These are phyloP conservation scores for Tremella fuciformis DNA, from an alignment of 768 basidiomycete species.

Conservation along the genomic window DNA sequence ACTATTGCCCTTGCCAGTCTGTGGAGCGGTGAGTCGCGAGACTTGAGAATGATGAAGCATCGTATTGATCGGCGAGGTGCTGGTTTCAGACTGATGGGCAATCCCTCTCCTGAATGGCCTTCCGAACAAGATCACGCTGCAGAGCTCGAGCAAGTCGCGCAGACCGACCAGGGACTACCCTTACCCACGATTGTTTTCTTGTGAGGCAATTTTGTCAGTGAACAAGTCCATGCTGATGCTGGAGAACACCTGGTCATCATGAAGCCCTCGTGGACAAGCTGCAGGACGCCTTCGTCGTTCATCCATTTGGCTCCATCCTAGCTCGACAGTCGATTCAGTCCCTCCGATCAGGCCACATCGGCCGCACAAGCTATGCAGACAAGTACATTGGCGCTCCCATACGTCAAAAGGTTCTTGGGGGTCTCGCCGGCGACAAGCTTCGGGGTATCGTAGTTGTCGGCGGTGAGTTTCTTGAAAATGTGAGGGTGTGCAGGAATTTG, in stretches of 20 bases:
- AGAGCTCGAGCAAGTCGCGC: slow-evolving; percentile 1
- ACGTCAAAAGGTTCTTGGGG: slow-evolving; percentile 61
- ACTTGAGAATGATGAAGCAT: neutral
- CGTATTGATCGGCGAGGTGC: slow-evolving; percentile 24
- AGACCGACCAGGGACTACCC: slow-evolving; percentile 13
- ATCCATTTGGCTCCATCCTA: slow-evolving; percentile 63
- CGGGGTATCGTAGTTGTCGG: slow-evolving; percentile 70
- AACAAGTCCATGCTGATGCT: slow-evolving; percentile 4
- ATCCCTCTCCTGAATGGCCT: slow-evolving; percentile 20
- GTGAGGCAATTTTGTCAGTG: slow-evolving; percentile 29
- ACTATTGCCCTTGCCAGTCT: slow-evolving; percentile 72
- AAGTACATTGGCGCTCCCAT: slow-evolving; percentile 75
- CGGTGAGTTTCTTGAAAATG: slow-evolving; percentile 56
- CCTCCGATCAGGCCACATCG: slow-evolving; percentile 69
- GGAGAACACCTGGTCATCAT: slow-evolving; percentile 60
- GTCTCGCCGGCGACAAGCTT: slow-evolving; percentile 61
- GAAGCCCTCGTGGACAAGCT: slow-evolving; percentile 60
- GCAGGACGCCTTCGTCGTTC: slow-evolving; percentile 57
- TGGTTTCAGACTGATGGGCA: slow-evolving; percentile 41
- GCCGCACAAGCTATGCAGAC: slow-evolving; percentile 71
- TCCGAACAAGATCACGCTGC: slow-evolving; percentile 24
- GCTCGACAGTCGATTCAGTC: slow-evolving; percentile 74
- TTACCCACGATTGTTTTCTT: slow-evolving; percentile 71
- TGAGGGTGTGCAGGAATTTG: neutral
- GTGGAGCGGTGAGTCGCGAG: slow-evolving; percentile 37